These are phyloP conservation scores for Diaporthe longicolla DNA, from an alignment of 2,329 filamentous ascomycete species.

Conservation along the genomic window DNA sequence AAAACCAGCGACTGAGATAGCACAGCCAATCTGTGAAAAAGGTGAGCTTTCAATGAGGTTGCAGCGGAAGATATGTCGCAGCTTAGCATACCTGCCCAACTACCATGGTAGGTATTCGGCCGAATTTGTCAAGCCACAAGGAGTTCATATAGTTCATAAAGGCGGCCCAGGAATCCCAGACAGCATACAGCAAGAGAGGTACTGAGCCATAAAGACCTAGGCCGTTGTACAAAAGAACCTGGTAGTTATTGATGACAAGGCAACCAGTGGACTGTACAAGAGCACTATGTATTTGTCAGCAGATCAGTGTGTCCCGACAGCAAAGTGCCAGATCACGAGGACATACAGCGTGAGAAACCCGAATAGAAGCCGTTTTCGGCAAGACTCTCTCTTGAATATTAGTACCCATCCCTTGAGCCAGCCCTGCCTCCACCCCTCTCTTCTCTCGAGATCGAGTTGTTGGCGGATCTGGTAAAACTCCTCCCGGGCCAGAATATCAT, in stretches of 20 bases:
- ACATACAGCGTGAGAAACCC: constrained; percentile 9
- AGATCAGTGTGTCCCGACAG: not conserved
- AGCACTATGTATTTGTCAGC: not conserved
- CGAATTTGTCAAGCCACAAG: constrained; percentile 27
- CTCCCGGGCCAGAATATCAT: constrained; percentile 2
- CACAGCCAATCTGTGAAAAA: not conserved
- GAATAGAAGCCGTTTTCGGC: constrained; percentile 1
- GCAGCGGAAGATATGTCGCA: not conserved
- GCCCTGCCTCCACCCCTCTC: constrained; percentile 10
- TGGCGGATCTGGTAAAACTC: constrained; percentile 13
- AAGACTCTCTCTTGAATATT: not conserved
- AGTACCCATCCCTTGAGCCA: constrained; percentile 3
- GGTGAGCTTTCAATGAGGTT: no score
- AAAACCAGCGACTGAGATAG: not conserved
- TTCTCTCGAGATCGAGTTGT: constrained; percentile 4
- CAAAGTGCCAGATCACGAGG: not conserved
- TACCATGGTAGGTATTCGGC: constrained; percentile 9
- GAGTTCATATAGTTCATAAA: constrained; percentile 37
- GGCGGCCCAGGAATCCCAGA: constrained; percentile 37
- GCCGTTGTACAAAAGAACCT: not conserved
- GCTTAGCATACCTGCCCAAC: not conserved
- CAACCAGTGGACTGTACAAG: constrained; percentile 16
- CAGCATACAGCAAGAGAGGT: constrained; percentile 35
- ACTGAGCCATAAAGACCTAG: constrained; percentile 22
- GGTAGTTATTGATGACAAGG: constrained; percentile 11